A percentile compares a stretch with the other conserved stretches of the same genome.
Conservation (phyloP, 306 rosid genomes). For the Luffa acutangula region DNA sequence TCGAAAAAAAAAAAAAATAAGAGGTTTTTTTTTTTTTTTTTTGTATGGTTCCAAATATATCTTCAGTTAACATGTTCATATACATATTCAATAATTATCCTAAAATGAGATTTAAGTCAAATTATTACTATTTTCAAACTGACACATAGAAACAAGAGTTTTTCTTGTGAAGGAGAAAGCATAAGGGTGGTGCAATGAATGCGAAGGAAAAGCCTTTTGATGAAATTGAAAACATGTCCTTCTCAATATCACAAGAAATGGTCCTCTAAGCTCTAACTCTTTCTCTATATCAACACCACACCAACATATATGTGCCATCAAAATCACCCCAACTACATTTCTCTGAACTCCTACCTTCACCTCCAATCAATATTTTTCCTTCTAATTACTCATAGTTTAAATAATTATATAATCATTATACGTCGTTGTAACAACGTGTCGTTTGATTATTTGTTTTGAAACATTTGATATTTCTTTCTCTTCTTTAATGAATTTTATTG, state of each 20-base stretch:
- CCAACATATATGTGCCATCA: not conserved
- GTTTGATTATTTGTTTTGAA: too few species aligned
- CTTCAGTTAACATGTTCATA: too few species aligned
- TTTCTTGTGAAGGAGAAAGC: not conserved
- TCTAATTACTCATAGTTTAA: not conserved
- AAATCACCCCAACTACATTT: not conserved
- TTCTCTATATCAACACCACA: not conserved
- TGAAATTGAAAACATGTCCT: not conserved
- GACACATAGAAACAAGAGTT: not conserved
- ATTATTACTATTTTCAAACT: not conserved
- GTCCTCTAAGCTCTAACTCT: not conserved
- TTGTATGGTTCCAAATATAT: too few species aligned
- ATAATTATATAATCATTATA: not conserved
- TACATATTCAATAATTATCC: too few species aligned
- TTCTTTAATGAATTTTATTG: too few species aligned
- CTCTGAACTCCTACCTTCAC: not conserved
- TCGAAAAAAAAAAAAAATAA: too few species aligned
- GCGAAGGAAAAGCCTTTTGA: not conserved
- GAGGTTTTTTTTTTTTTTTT: too few species aligned
- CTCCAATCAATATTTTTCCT: not conserved
- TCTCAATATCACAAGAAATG: conserved; percentile 10
- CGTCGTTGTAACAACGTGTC: too few species aligned
- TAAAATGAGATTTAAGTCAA: not conserved
- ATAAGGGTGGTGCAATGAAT: not conserved
- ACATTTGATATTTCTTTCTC: too few species aligned